These are phyloP conservation scores for Albugo candida DNA, from an alignment of 352 stramenopile genomes.

Conservation along the genomic window DNA sequence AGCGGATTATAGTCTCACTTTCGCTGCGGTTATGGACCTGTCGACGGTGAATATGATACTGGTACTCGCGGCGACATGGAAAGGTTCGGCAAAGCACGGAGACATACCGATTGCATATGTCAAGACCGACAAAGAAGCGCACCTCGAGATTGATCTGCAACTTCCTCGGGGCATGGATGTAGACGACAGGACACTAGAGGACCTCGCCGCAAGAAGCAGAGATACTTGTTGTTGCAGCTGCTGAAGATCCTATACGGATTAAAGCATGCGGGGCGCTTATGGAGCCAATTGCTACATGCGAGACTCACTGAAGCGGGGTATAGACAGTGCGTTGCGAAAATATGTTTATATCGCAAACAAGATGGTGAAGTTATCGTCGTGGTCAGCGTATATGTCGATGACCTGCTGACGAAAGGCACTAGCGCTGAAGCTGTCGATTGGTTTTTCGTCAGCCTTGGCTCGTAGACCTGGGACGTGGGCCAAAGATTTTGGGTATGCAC, in stretches of 20 bases:
- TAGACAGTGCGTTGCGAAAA: not conserved
- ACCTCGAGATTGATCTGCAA: conserved; percentile 3
- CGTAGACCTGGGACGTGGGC: not conserved
- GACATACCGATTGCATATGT: conserved; percentile 3
- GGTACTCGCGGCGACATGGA: not conserved
- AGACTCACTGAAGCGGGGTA: not conserved
- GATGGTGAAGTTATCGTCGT: not conserved
- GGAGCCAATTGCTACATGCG: conserved; percentile 2
- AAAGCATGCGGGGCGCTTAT: conserved; percentile 1
- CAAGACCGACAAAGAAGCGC: not conserved
- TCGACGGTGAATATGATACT: conserved; percentile 1
- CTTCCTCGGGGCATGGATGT: conserved; percentile 1
- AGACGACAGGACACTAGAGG: not conserved
- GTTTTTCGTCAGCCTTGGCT: not conserved
- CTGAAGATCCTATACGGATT: conserved; percentile 5
- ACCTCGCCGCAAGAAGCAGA: not conserved
- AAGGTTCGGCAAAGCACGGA: not conserved
- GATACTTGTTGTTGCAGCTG: not conserved
- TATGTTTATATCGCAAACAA: not conserved
- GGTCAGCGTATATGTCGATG: not conserved
- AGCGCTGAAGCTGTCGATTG: not conserved
- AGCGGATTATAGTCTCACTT: conserved; percentile 1
- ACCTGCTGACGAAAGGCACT: not conserved
- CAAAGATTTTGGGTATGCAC: not conserved
- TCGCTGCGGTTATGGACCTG: not conserved